phyloP scores from a whole-genome alignment of 257 asterid genomes.

The Lantana camara region DNA sequence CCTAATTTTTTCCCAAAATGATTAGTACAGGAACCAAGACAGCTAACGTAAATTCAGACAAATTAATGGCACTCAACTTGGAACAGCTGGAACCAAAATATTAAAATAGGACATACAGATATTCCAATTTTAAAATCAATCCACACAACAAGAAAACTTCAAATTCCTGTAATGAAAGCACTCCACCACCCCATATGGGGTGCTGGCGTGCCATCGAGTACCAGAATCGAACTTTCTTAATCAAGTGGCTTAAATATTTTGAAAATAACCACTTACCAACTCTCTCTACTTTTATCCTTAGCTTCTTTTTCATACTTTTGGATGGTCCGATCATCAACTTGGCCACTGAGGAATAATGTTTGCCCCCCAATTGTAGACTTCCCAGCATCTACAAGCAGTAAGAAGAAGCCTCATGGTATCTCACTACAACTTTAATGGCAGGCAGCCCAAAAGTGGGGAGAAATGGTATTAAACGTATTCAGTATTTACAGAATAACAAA shows the following conservation, averaged over 20 bases:
- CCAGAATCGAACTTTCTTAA: not conserved
- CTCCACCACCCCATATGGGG: no score
- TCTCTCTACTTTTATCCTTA: constrained; percentile 93
- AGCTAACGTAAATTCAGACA: constrained; percentile 1
- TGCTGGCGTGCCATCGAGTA: no score
- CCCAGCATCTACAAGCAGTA: constrained; percentile 78
- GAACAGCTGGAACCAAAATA: not conserved
- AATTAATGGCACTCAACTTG: not conserved
- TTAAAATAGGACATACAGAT: no score
- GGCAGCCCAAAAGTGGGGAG: not conserved
- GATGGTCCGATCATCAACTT: constrained; percentile 95
- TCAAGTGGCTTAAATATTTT: not conserved
- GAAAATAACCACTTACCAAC: constrained; percentile 67
- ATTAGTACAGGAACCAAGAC: constrained; percentile 18
- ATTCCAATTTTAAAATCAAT: not conserved
- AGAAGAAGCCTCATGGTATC: constrained; percentile 20
- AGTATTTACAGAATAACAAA: not conserved
- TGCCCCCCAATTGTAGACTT: constrained; percentile 98
- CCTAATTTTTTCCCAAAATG: constrained; percentile 41
- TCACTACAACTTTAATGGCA: not conserved
- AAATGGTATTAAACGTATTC: not conserved
- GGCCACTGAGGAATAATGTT: constrained; percentile 88
- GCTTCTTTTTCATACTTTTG: constrained; percentile 99
- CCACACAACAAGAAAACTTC: not conserved
- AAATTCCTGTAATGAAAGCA: not conserved